Evolutionary conservation across 768 basidiomycete genomes (phyloP).

Genomic region (Lepiota brunneoincarnata): DNA sequence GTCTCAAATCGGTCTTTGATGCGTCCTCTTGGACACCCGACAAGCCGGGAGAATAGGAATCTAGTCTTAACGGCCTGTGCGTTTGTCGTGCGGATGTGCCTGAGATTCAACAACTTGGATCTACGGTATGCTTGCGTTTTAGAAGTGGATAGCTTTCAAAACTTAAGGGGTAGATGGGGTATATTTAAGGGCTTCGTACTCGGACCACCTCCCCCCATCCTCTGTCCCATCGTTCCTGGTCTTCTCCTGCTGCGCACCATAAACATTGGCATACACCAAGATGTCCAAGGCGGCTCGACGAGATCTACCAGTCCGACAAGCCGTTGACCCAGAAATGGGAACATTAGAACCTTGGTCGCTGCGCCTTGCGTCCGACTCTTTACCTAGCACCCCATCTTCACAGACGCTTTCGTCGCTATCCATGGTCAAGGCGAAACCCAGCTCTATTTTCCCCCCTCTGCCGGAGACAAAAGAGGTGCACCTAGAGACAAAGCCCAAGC

Average conservation of each 20-base stretch:
- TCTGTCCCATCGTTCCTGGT: conserved; percentile 21
- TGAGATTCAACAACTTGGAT: conserved; percentile 1
- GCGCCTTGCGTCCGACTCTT: conserved; percentile 33
- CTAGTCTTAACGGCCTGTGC: background rate
- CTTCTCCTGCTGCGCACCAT: conserved; percentile 15
- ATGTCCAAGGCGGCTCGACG: conserved; percentile 47
- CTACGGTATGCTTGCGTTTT: background rate
- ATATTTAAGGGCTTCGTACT: background rate
- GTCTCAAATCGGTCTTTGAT: background rate
- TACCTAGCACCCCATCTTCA: conserved; percentile 18
- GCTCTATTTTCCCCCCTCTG: conserved; percentile 25
- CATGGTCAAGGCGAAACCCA: background rate
- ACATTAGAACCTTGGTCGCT: conserved; percentile 42
- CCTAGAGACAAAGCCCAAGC: conserved; percentile 29
- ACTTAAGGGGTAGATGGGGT: background rate
- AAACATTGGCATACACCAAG: conserved; percentile 18
- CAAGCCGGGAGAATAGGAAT: background rate
- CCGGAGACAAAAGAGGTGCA: conserved; percentile 29
- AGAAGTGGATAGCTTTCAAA: background rate
- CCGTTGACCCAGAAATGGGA: conserved; percentile 58
- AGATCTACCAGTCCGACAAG: conserved; percentile 35
- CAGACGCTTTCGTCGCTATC: conserved; percentile 1
- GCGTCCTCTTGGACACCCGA: conserved; percentile 1
- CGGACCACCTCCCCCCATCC: background rate
- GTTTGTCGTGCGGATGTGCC: background rate